Conservation (phyloP, 1,284 basidiomycete species). For the Pholiota adiposa region DNA sequence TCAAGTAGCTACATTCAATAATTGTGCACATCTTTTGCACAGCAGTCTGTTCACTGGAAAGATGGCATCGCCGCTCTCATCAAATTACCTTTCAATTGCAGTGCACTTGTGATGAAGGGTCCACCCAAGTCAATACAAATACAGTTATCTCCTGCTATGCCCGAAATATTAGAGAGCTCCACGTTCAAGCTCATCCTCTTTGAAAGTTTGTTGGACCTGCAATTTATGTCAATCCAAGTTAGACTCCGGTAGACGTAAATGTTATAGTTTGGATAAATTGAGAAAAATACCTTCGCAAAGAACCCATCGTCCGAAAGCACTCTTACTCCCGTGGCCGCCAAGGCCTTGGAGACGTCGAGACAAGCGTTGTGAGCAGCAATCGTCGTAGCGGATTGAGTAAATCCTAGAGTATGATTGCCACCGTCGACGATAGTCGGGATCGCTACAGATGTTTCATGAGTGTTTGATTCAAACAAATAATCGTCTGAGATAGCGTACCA, state of each 20-base stretch:
- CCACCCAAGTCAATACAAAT: slow-evolving; percentile 1
- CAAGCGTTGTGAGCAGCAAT: slow-evolving; percentile 59
- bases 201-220: slow-evolving; percentile 33
- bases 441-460: slow-evolving; percentile 32
- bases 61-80: not conserved
- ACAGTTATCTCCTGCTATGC: not conserved
- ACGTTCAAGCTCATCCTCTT: slow-evolving; percentile 29
- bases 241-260: not conserved
- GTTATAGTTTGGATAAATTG: not conserved
- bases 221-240: not conserved
- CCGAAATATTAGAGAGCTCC: slow-evolving; percentile 12
- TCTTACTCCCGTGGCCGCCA: slow-evolving; percentile 61
- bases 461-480: not conserved
- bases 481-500: slow-evolving; percentile 32
- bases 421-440: slow-evolving; percentile 61
- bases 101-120: too few relatives aligned
- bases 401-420: slow-evolving; percentile 67
- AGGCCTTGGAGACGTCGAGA: slow-evolving; percentile 58
- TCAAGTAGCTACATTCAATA: too few relatives aligned
- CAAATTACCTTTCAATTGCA: not conserved
- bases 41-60: not conserved
- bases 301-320: slow-evolving; percentile 56
- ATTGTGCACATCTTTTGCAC: not conserved
- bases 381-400: slow-evolving; percentile 57
- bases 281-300: slow-evolving; percentile 39